Percentiles rank a stretch among this genome's conserved stretches.
phyloP scores from a whole-genome alignment of 495 filamentous ascomycete genomes.

The Neurospora pannonica region DNA sequence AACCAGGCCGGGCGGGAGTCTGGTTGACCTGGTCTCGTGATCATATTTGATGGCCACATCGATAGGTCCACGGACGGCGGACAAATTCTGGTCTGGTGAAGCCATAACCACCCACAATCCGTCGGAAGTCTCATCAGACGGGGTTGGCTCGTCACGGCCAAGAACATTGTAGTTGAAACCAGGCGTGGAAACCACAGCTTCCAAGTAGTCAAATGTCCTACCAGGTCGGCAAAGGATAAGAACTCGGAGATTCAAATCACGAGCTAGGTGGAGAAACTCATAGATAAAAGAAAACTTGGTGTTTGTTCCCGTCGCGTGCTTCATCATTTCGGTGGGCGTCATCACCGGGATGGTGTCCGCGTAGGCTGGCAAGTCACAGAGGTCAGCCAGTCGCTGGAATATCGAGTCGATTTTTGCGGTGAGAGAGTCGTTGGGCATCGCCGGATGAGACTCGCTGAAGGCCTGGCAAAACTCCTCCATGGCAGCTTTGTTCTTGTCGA shows the following conservation, averaged over 20 bases:
- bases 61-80: conserved; percentile 5
- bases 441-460: conserved; percentile 12
- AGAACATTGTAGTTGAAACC: conserved; percentile 16
- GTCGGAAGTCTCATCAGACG: neutral
- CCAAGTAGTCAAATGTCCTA: conserved; percentile 28
- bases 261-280: conserved; percentile 28
- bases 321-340: conserved; percentile 20
- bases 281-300: conserved; percentile 36
- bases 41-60: conserved; percentile 36
- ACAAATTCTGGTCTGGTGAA: conserved; percentile 11
- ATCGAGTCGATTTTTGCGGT: conserved; percentile 27
- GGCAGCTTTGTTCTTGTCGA: conserved; percentile 24
- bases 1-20: conserved; percentile 7
- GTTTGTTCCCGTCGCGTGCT: conserved; percentile 31
- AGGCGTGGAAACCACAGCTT: conserved; percentile 20
- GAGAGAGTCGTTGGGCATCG: conserved; percentile 15
- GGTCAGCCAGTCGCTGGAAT: conserved; percentile 27
- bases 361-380: conserved; percentile 35
- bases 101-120: conserved; percentile 14
- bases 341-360: conserved; percentile 22
- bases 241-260: conserved; percentile 24
- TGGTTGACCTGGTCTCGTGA: conserved; percentile 20
- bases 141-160: conserved; percentile 1
- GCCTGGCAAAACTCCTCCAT: conserved; percentile 25
- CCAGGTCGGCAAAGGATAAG: conserved; percentile 32